These are phyloP conservation scores for Kwoniella pini DNA, from an alignment of 768 basidiomycete species.

Conservation along the genomic window DNA sequence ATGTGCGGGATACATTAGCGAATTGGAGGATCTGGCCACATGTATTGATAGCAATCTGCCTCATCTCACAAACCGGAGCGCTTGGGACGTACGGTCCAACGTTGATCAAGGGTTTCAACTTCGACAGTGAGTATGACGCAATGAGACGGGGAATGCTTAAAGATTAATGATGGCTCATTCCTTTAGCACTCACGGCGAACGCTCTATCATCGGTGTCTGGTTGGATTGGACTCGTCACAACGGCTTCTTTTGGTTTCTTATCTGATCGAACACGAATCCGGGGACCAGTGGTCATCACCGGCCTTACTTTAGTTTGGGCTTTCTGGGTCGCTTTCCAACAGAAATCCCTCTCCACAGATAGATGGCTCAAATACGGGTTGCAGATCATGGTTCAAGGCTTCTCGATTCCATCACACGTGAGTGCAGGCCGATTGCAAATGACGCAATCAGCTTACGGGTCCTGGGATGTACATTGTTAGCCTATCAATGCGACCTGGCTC, in stretches of 20 bases:
- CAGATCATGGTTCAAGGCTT: slow-evolving; percentile 28
- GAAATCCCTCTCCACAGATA: slow-evolving; percentile 23
- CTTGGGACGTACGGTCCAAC: slow-evolving; percentile 32
- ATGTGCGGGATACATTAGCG: slow-evolving; percentile 21
- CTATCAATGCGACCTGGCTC: slow-evolving; percentile 47
- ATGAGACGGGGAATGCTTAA: neutral
- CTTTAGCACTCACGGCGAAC: slow-evolving; percentile 38
- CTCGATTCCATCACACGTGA: slow-evolving; percentile 28
- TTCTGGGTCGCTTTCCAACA: slow-evolving; percentile 44
- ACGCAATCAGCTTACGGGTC: slow-evolving; percentile 21
- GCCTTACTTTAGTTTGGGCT: slow-evolving; percentile 24
- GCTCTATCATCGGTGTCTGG: slow-evolving; percentile 46
- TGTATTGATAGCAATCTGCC: slow-evolving; percentile 23
- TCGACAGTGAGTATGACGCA: slow-evolving; percentile 28
- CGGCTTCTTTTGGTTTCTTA: slow-evolving; percentile 29
- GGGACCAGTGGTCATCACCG: slow-evolving; percentile 32
- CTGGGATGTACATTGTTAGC: slow-evolving; percentile 21
- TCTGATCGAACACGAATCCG: slow-evolving; percentile 35
- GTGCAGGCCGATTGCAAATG: slow-evolving; percentile 21
- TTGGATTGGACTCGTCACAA: slow-evolving; percentile 35
- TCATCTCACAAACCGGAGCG: slow-evolving; percentile 26
- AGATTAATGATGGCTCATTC: neutral
- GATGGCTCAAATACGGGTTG: slow-evolving; percentile 34
- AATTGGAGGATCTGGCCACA: slow-evolving; percentile 38
- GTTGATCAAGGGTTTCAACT: slow-evolving; percentile 35